Base-by-base conservation (phyloP, 306 rosid genomes). In the Cicer bijugum region DNA sequence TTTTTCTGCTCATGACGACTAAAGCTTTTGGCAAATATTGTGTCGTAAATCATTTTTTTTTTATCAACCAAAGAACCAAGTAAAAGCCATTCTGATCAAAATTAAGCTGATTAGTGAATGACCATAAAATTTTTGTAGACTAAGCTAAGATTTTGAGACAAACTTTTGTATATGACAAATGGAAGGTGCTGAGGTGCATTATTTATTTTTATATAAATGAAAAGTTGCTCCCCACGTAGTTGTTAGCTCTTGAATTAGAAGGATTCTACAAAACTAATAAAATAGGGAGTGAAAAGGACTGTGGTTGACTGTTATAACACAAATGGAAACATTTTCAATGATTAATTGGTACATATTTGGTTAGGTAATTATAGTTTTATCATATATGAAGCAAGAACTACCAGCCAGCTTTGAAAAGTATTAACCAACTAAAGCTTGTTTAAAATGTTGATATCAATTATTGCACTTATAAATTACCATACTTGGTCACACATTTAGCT, bases 21-120 rank as follows among this genome's bases (percentile, higher is more conserved):
- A 68, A 93, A 93, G 89, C 98, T 93, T 82, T 89, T 88, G 35
- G 96, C 78, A 40, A 93, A 75, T 68, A 93, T 79, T 16, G 89
- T 72, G 71, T 93, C 58, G 48, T 93, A 91, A 85, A 78, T 76
- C 86, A 75, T 83, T 67, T 82, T 60, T 55, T 12, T 79, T 53
- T 28, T 1, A 16, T 75, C 35, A 72, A 58, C 59, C 58, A 71
- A 42, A 75, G 39, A 50, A 28, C 71, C 23, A 12, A 48, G 10
- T 12, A 17, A 17, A 74, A 80, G 39, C 50, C 37, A 35, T 56
- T 42, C 42, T 63, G 72, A 75, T 33, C 42, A 42, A 55, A 67
- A 28, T 28, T 28, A 28, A 75, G 61, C 43, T 81, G 23, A 71
- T 56, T 46, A 78, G 74, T 58, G 59, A 70, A 69, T 67, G 55